A percentile compares a stretch with the other conserved stretches of the same genome.
Conservation (phyloP, 2,329 filamentous ascomycete species). For the Pseudogymnoascus sp. region DNA sequence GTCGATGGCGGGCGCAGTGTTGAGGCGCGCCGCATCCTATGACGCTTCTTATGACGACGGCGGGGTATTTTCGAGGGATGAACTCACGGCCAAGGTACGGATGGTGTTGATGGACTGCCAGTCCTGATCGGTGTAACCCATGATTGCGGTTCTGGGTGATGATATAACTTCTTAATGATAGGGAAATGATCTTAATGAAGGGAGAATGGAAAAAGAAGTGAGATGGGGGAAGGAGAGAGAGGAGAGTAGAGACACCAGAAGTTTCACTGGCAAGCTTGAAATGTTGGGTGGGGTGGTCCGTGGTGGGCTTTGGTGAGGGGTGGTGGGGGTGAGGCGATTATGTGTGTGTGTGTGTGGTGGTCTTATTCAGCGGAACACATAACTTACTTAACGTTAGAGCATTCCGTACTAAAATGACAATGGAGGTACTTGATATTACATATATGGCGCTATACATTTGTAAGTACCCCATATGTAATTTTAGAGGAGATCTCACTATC, state of each 20-base stretch:
- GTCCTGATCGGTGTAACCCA: conserved; percentile 85
- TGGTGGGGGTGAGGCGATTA: background rate
- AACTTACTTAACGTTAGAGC: background rate
- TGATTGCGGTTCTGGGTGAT: conserved; percentile 39
- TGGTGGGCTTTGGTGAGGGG: background rate
- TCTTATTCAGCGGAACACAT: conserved; percentile 1
- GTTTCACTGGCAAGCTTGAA: conserved; percentile 4
- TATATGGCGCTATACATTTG: background rate
- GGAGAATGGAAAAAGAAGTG: background rate
- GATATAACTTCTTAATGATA: background rate
- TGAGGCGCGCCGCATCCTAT: background rate
- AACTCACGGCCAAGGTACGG: conserved; percentile 84
- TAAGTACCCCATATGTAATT: background rate
- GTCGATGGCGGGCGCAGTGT: background rate
- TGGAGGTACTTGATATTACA: background rate
- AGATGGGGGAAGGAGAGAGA: background rate
- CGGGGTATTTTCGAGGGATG: conserved; percentile 28
- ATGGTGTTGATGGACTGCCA: conserved; percentile 96
- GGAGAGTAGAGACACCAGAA: background rate
- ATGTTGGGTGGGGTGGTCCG: background rate
- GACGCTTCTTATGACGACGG: conserved; percentile 20
- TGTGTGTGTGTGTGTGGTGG: background rate
- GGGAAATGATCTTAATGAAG: background rate
- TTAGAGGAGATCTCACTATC: background rate
- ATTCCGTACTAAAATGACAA: background rate